A percentile compares a stretch with the other conserved stretches of the same genome.
phyloP scores from a whole-genome alignment of 2,329 filamentous ascomycete species.

The Diaporthe helianthi region DNA sequence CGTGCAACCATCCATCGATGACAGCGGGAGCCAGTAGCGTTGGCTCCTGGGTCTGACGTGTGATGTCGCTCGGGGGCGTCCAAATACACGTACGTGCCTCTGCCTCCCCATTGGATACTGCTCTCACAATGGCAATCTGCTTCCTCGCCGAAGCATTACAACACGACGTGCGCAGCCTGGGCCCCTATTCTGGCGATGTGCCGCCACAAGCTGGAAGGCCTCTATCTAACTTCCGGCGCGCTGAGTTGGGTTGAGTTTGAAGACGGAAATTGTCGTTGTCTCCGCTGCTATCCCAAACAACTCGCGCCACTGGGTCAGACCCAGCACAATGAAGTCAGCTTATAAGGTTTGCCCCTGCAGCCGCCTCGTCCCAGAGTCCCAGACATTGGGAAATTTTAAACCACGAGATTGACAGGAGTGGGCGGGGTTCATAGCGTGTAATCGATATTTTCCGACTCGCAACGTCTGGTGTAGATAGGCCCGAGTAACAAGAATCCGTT shows the following conservation, averaged over 20 bases:
- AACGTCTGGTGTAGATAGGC: neutral
- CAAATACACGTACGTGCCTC: neutral
- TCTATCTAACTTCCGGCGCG: neutral
- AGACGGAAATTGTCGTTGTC: neutral
- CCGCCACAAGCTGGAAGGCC: neutral
- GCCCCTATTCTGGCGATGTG: neutral
- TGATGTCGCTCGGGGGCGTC: neutral
- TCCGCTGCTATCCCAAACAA: neutral
- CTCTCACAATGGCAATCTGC: neutral
- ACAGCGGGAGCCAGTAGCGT: neutral
- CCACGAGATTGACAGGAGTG: neutral
- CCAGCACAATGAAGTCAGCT: neutral
- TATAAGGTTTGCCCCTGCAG: constrained; percentile 10
- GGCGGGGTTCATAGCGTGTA: neutral
- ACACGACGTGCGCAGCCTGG: constrained; percentile 7
- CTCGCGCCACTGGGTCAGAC: neutral
- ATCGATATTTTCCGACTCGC: neutral
- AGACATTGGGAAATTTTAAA: constrained; percentile 12
- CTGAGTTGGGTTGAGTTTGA: neutral
- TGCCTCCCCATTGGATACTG: neutral
- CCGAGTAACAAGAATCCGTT: neutral
- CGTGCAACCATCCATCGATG: neutral
- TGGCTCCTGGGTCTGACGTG: neutral
- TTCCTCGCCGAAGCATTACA: neutral
- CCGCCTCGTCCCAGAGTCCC: constrained; percentile 12